phyloP scores from a whole-genome alignment of 805 yeast genomes.

The Candida ponderosae region DNA sequence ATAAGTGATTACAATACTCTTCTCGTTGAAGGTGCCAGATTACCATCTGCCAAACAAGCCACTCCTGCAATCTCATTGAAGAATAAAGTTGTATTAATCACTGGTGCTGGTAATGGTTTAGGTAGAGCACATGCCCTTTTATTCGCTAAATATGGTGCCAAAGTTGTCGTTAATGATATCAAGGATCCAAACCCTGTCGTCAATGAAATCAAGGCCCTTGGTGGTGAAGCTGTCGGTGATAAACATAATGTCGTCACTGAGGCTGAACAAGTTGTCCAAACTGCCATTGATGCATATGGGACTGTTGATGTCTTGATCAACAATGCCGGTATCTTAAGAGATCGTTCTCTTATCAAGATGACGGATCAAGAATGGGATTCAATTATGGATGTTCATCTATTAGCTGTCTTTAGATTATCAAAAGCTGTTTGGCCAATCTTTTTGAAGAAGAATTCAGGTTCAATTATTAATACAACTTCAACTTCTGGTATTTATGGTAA shows the following conservation, averaged over 20 bases:
- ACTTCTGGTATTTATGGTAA: conserved; percentile 97
- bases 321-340: conserved; percentile 93
- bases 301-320: conserved; percentile 79
- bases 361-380: conserved; percentile 75
- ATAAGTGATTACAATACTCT: conserved; percentile 65
- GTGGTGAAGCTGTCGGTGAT: conserved; percentile 76
- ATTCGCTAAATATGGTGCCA: conserved; percentile 89
- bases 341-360: conserved; percentile 81
- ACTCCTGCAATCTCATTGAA: conserved; percentile 50
- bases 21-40: conserved; percentile 39
- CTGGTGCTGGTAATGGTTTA: conserved; percentile 94
- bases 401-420: conserved; percentile 74
- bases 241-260: conserved; percentile 73
- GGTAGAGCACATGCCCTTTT: conserved; percentile 85
- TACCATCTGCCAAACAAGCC: conserved; percentile 57
- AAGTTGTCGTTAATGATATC: conserved; percentile 89
- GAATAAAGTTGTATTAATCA: conserved; percentile 81
- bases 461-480: conserved; percentile 82
- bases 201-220: conserved; percentile 65
- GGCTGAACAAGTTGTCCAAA: conserved; percentile 66
- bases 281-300: conserved; percentile 72
- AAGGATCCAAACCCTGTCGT: conserved; percentile 68
- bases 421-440: conserved; percentile 93
- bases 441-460: conserved; percentile 68
- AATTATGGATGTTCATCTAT: conserved; percentile 74